Evolutionary conservation across 345 rosid genomes (phyloP), one percentile per base, ranked within the genome.

Genomic region (Heritiera littoralis): DNA sequence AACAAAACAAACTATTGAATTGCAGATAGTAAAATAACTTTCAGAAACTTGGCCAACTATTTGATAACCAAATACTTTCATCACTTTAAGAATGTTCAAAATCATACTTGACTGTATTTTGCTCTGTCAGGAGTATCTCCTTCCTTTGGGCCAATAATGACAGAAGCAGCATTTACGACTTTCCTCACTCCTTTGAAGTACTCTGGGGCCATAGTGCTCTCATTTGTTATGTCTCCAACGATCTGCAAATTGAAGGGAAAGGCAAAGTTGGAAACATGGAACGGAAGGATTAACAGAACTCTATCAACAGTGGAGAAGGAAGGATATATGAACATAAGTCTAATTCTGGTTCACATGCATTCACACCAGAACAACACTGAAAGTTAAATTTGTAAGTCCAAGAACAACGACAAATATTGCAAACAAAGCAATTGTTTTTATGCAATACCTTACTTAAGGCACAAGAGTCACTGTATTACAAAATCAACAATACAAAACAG

Each of bases 121-220:
- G 89, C 94, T 87, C 99, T 88, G 70, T 95, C 95, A 35, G 98
- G 95, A 74, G 99, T 95, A 87, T 95, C 99, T 64, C 98, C 98
- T 89, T 95, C 99, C 87, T 95, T 95, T 28, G 98, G 99, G 59
- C 98, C 98, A 30, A 95, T 91, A n/a, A 95, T 93, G 67, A 92
- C 97, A 67, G 98, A 93, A 82, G 84, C 90, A 63, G 92, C 94
- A 85, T 91, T 93, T 59, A 93, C 90, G 79, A 93, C 97, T 88
- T 90, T 92, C 72, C 86, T 90, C 80, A 95, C 97, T 82, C 95
- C 97, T 89, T 87, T 92, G 79, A 95, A 95, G 87, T 86, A 85
- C 73, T 89, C 88, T 45, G 92, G 90, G 30, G 65, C 80, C 77
- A 95, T 61, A 20, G 97, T 91, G 75, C 86, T 88, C 74, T 86